phyloP scores from a whole-genome alignment of 169 alveolate species.

The Eimeria sp. region DNA sequence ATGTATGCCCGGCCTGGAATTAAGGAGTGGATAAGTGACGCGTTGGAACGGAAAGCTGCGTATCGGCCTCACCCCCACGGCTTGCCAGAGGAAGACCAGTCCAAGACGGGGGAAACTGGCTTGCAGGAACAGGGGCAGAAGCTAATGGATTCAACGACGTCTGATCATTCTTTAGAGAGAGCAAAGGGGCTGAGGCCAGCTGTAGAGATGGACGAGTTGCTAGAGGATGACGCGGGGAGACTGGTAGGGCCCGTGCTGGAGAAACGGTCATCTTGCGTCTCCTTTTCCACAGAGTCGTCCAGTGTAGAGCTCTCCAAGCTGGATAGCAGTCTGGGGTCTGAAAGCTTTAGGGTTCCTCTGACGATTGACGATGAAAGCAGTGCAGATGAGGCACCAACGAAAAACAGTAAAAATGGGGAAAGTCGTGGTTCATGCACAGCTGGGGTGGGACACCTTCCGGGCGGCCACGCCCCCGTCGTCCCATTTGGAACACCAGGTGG shows the following conservation, averaged over 20 bases:
- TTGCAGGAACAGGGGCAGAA: conserved; percentile 3
- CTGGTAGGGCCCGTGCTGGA: conserved; percentile 40
- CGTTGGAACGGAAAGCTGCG: conserved; percentile 65
- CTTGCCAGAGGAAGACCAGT: conserved; percentile 12
- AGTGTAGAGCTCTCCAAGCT: conserved; percentile 51
- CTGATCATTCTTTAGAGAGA: background rate
- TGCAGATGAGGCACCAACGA: conserved; percentile 51
- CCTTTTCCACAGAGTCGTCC: conserved; percentile 53
- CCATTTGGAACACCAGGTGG: background rate
- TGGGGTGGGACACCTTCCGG: background rate
- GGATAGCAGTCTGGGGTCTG: conserved; percentile 16
- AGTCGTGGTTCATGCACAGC: background rate
- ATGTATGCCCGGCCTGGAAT: conserved; percentile 71
- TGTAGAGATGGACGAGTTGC: conserved; percentile 42
- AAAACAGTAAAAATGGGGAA: background rate
- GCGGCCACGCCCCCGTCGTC: background rate
- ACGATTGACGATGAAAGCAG: conserved; percentile 72
- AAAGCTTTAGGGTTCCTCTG: conserved; percentile 36
- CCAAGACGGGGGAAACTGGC: background rate
- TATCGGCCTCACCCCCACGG: conserved; percentile 71
- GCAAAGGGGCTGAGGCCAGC: conserved; percentile 13
- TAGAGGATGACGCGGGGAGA: conserved; percentile 25
- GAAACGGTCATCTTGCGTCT: conserved; percentile 8
- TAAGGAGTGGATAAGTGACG: conserved; percentile 71
- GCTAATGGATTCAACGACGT: background rate